These are phyloP conservation scores for Dalbergia cultrata DNA, from an alignment of 306 rosid species.

Conservation along the genomic window DNA sequence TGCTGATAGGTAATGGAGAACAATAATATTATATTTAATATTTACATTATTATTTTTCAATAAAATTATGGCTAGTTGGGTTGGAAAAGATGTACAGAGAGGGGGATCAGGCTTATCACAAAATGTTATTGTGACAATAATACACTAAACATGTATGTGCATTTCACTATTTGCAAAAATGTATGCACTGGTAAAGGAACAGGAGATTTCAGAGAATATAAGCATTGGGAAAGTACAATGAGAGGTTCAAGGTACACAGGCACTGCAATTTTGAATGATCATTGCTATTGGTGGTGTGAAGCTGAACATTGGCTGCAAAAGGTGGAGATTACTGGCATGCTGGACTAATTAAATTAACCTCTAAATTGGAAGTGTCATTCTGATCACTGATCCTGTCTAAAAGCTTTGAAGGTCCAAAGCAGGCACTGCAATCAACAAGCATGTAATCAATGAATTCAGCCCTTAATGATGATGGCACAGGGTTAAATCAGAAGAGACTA, in stretches of 20 bases:
- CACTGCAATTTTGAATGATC: slow-evolving; percentile 49
- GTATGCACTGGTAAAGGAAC: background rate
- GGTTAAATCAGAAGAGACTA: background rate
- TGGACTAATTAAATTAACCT: slow-evolving; percentile 49
- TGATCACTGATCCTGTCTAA: slow-evolving; percentile 57
- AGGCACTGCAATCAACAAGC: slow-evolving; percentile 1
- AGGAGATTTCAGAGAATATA: background rate
- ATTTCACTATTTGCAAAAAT: background rate
- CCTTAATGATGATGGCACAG: background rate
- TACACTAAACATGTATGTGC: too few species aligned
- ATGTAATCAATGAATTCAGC: background rate
- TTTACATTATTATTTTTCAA: background rate
- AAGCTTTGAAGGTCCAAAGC: background rate
- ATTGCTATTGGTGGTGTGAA: background rate
- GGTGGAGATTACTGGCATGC: background rate
- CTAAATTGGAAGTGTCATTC: slow-evolving; percentile 71
- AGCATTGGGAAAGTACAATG: background rate
- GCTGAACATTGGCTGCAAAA: background rate
- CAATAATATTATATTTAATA: background rate
- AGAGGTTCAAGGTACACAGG: background rate
- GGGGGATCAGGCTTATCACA: background rate
- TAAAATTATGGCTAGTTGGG: background rate
- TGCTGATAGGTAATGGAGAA: background rate
- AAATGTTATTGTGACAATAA: background rate
- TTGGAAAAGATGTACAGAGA: background rate